Evolutionary conservation across 176 grass and related monocot species (phyloP).

Genomic region (Panicum miliaceum): DNA sequence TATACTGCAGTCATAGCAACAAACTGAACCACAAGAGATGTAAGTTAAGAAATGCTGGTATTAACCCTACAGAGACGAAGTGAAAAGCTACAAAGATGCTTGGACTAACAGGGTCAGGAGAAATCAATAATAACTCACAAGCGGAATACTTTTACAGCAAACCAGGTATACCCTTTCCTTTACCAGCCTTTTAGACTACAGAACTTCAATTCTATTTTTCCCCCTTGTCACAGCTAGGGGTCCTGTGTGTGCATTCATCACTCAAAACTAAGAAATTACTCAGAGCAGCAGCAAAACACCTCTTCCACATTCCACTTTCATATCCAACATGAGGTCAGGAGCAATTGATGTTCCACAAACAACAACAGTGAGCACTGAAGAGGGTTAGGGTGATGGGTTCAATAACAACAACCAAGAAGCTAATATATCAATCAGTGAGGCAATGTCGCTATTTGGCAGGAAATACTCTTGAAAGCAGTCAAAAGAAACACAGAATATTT

Average conservation of each 20-base stretch:
- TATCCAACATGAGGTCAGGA: neutral
- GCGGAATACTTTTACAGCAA: neutral
- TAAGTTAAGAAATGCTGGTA: neutral
- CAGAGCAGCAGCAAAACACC: neutral
- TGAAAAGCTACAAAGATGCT: neutral
- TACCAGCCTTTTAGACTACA: neutral
- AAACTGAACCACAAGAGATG: neutral
- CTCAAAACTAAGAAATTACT: neutral
- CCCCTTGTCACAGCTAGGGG: neutral
- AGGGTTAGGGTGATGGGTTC: neutral
- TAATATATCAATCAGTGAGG: neutral
- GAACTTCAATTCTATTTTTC: neutral
- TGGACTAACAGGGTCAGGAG: neutral
- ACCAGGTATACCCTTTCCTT: constrained; percentile 16
- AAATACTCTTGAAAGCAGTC: neutral
- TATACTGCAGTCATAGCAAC: neutral
- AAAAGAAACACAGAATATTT: neutral
- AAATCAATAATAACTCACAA: neutral
- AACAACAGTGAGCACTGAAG: neutral
- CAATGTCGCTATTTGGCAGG: neutral
- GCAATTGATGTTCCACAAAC: neutral
- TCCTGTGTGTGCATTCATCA: neutral
- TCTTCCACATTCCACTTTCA: neutral
- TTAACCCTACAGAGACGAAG: neutral
- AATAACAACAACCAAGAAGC: neutral